Evolutionary conservation across 345 rosid species (phyloP).

Genomic region (Theobroma cacao): DNA sequence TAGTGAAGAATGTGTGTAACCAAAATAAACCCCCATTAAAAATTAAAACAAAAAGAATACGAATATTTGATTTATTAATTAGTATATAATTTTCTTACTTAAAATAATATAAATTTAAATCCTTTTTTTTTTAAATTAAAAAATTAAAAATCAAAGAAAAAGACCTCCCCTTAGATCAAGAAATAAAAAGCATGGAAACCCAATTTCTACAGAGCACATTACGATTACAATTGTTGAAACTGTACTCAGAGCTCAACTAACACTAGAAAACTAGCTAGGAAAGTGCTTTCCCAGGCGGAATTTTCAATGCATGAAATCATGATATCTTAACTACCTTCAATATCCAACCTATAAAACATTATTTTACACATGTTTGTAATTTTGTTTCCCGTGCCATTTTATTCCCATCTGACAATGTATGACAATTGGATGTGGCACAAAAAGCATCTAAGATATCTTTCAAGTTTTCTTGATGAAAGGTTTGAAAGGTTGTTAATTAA

Average conservation of each 20-base stretch:
- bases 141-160: not conserved
- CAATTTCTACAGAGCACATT: not conserved
- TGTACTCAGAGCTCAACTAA: not conserved
- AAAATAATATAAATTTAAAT: too few species aligned
- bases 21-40: too few species aligned
- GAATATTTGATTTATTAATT: too few species aligned
- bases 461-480: not conserved
- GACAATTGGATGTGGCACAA: too few species aligned
- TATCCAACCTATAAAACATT: slow-evolving; percentile 1
- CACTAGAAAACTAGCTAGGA: not conserved
- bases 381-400: not conserved
- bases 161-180: not conserved
- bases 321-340: not conserved
- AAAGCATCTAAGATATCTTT: too few species aligned
- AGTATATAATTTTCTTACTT: too few species aligned
- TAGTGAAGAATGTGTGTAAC: not conserved
- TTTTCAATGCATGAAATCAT: not conserved
- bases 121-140: too few species aligned
- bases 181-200: not conserved
- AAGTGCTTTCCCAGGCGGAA: not conserved
- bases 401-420: not conserved
- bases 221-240: not conserved
- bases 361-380: not conserved
- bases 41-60: too few species aligned
- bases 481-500: not conserved